Evolutionary conservation across 2,329 filamentous ascomycete genomes (phyloP), one percentile per base, ranked within the genome.

Genomic region (Thermochaetoides dissita): DNA sequence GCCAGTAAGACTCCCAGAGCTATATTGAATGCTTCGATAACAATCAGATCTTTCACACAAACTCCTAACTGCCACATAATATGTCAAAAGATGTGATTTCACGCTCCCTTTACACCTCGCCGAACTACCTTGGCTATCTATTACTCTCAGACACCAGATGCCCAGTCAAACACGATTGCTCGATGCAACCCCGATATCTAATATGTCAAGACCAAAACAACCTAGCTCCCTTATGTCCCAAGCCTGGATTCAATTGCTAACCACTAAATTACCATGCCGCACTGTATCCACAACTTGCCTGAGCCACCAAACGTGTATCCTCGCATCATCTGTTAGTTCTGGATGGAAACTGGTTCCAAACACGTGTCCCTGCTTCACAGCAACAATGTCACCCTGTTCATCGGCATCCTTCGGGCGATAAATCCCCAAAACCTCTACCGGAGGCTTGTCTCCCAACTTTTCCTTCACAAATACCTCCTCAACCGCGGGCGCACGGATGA

Each of bases 291-390:
- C 54, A 30, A 86, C 82, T 61, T 89, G 76, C 52, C 72, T 66
- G 57, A 98, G 57, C 91, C 91, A 98, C 91, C 91, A 96, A 5
- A 76, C 71, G 61, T 98, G 91, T 55, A 96, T 93, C 43, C 91
- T 74, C 43, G 79, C 68, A 63, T 98, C 91, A 7, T 78, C 74
- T 0, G 89, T 96, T 59, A 98, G 61, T 61, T 98, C 91, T 0
- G 91, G 91, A 55, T 96, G 91, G 57, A 96, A 98, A 55, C 88
- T 95, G 3, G 84, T 95, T 4, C 87, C 91, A 53, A 96, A 82
- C 0, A 94, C 81, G 60, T 95, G 95, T 1, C 82, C 85, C 63
- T 96, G 88, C 49, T 75, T 72, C 31, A 96, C 85, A 0, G 89
- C 89, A 39, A 96, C 79, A 40, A 96, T 89, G 51, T 94, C 84